A percentile compares a stretch with the other conserved stretches of the same genome.
Conservation (phyloP, 2,329 filamentous ascomycete species). For the Dactylellina leptospora region DNA sequence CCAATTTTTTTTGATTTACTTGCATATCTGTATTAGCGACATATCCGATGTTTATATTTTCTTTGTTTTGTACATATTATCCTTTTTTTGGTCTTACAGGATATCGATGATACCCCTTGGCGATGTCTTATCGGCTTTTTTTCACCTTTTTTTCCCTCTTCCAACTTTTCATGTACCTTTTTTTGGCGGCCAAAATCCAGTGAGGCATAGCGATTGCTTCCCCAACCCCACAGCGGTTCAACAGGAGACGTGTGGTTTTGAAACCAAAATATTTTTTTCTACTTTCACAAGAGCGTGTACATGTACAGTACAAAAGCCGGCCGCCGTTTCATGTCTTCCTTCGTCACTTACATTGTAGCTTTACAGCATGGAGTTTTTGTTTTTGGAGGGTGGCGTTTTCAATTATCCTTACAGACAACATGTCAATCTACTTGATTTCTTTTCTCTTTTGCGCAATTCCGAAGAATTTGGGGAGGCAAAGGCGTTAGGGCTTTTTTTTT, state of each 20-base stretch:
- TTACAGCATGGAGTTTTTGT: slow-evolving; percentile 36
- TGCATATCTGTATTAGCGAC: no score
- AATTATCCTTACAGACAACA: slow-evolving; percentile 8
- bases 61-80: slow-evolving; percentile 41
- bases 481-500: slow-evolving; percentile 5
- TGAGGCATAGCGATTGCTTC: slow-evolving; percentile 14
- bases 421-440: not conserved
- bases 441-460: slow-evolving; percentile 6
- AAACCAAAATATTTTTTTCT: not conserved
- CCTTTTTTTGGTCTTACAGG: slow-evolving; percentile 17
- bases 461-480: not conserved
- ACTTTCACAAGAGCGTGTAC: slow-evolving; percentile 11
- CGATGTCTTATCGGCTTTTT: slow-evolving; percentile 19
- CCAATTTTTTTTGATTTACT: no score
- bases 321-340: slow-evolving; percentile 18
- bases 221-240: slow-evolving; percentile 41
- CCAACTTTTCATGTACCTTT: slow-evolving; percentile 1
- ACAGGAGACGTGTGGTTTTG: slow-evolving; percentile 44
- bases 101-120: slow-evolving; percentile 45
- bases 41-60: slow-evolving; percentile 6
- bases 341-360: not conserved
- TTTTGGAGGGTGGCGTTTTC: slow-evolving; percentile 41
- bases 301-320: slow-evolving; percentile 28
- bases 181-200: slow-evolving; percentile 21
- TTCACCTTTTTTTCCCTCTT: slow-evolving; percentile 4